phyloP scores from a whole-genome alignment of 2,329 filamentous ascomycete genomes.

The Talaromyces sp. region DNA sequence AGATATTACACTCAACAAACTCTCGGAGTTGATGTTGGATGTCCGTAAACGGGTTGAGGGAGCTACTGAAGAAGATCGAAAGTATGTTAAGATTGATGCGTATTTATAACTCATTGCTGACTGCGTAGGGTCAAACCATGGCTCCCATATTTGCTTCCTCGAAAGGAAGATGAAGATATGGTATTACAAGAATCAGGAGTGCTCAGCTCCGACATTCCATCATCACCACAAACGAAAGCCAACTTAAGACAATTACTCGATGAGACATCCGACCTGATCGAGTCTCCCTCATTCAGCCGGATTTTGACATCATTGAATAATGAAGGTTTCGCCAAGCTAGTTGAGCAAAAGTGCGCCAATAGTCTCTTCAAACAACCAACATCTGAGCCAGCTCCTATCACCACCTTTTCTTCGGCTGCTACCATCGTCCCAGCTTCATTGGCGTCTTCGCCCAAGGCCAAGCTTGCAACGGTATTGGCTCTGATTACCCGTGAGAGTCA shows the following conservation, averaged over 20 bases:
- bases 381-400: conserved; percentile 42
- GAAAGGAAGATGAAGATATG: conserved; percentile 71
- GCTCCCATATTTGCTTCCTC: conserved; percentile 80
- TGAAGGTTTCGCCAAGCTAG: conserved; percentile 76
- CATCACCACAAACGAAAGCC: conserved; percentile 34
- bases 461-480: conserved; percentile 85
- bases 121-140: conserved; percentile 59
- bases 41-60: conserved; percentile 85
- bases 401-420: conserved; percentile 43
- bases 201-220: conserved; percentile 39
- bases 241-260: conserved; percentile 81
- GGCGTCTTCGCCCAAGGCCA: conserved; percentile 53
- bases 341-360: conserved; percentile 75
- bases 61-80: conserved; percentile 60
- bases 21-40: conserved; percentile 76
- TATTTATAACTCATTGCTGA: conserved; percentile 3
- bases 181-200: conserved; percentile 86
- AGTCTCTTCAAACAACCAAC: conserved; percentile 66
- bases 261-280: conserved; percentile 92
- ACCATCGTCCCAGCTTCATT: conserved; percentile 36
- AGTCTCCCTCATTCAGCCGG: conserved; percentile 85
- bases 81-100: conserved; percentile 32
- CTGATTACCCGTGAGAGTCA: conserved; percentile 89
- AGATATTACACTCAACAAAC: conserved; percentile 73
- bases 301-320: conserved; percentile 85